Conservation (phyloP, 2,329 filamentous ascomycete genomes). For the Aspergillus felis region DNA sequence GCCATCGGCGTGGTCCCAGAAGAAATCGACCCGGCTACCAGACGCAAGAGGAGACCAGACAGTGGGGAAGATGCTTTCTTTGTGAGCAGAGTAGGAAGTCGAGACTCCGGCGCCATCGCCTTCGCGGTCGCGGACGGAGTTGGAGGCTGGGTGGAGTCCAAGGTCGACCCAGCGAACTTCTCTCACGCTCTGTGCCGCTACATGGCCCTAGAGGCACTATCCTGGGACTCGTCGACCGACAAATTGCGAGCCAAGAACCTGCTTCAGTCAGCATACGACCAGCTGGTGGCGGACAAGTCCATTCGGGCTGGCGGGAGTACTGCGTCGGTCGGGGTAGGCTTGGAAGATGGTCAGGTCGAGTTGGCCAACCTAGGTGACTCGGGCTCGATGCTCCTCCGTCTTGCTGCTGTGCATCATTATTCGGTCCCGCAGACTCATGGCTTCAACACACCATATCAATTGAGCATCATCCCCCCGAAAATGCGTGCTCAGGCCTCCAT, state of each 20-base stretch:
- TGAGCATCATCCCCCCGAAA: slow-evolving; percentile 78
- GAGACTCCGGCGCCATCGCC: slow-evolving; percentile 54
- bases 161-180: slow-evolving; percentile 91
- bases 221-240: slow-evolving; percentile 43
- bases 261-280: slow-evolving; percentile 80
- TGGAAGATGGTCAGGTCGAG: slow-evolving; percentile 70
- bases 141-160: slow-evolving; percentile 89
- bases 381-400: slow-evolving; percentile 80
- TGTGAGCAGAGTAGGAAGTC: slow-evolving; percentile 71
- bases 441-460: slow-evolving; percentile 96
- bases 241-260: slow-evolving; percentile 60
- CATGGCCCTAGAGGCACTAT: slow-evolving; percentile 74
- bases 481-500: slow-evolving; percentile 75
- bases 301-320: slow-evolving; percentile 86
- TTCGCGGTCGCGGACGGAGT: slow-evolving; percentile 93
- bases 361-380: slow-evolving; percentile 95
- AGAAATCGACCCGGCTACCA: slow-evolving; percentile 47
- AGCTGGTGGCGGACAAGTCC: slow-evolving; percentile 67
- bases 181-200: slow-evolving; percentile 90
- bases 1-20: slow-evolving; percentile 34
- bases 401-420: slow-evolving; percentile 78
- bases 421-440: slow-evolving; percentile 89
- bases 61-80: slow-evolving; percentile 98
- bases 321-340: slow-evolving; percentile 78
- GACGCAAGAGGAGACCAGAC: slow-evolving; percentile 62